Evolutionary conservation across 495 filamentous ascomycete species (phyloP).

Genomic region (Tuber microsphaerosporum): DNA sequence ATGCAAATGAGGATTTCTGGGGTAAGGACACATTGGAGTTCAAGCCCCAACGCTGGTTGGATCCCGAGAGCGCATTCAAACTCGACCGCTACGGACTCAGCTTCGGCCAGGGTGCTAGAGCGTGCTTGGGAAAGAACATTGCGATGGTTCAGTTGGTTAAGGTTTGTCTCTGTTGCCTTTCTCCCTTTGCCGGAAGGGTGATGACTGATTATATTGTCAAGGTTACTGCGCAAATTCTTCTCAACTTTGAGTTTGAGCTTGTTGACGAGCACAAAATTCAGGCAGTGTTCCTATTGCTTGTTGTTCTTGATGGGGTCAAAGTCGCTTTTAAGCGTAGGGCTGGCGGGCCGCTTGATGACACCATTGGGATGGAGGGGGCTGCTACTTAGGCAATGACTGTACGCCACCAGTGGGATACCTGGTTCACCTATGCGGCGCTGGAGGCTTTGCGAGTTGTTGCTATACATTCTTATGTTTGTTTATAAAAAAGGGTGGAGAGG

Average conservation of each 20-base stretch:
- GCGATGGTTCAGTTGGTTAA: slow-evolving; percentile 35
- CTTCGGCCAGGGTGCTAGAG: slow-evolving; percentile 31
- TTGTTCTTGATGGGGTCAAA: slow-evolving; percentile 43
- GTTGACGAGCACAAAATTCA: slow-evolving; percentile 46
- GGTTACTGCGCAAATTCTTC: slow-evolving; percentile 28
- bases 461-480: not conserved
- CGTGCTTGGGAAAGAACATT: slow-evolving; percentile 36
- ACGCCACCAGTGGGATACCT: not conserved
- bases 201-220: not conserved
- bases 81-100: slow-evolving; percentile 30
- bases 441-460: not conserved
- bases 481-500: not conserved
- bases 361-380: slow-evolving; percentile 19
- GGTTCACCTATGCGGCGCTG: not conserved
- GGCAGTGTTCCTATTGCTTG: slow-evolving; percentile 51
- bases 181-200: not conserved
- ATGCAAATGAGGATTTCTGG: slow-evolving; percentile 61
- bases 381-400: not conserved
- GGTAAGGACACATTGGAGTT: slow-evolving; percentile 72
- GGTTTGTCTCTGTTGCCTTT: not conserved
- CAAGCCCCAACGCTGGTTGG: slow-evolving; percentile 66
- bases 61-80: slow-evolving; percentile 59
- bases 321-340: slow-evolving; percentile 33
- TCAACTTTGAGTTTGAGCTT: slow-evolving; percentile 35
- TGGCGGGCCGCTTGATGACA: slow-evolving; percentile 34